Base-by-base conservation (phyloP, 257 asterid genomes). In the Linderniella brevidens region DNA sequence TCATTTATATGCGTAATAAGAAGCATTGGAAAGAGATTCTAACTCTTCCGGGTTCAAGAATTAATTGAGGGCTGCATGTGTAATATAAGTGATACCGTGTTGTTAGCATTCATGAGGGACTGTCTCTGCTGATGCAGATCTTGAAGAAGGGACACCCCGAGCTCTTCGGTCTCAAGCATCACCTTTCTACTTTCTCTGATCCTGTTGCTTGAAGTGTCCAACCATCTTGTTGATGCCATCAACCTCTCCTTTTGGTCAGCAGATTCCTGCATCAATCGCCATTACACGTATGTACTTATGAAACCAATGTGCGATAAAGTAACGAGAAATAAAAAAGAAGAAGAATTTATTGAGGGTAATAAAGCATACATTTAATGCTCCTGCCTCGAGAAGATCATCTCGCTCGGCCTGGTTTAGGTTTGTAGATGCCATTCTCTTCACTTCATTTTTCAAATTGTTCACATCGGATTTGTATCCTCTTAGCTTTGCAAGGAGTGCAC, bases 151-250 rank as follows among this genome's bases (percentile, higher is more conserved):
- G 85, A 73, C 41, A 76, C 85, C 12, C 78, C 80, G 20, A 72
- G 71, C 43, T 69, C 80, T 64, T 76, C 80, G 0, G 85, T 76
- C 68, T 76, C 80, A 36, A 66, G 63, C 73, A 76, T 72, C 46
- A 69, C 68, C 60, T 51, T 75, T 53, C 79, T 68, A 46, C 84
- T 69, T 18, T 72, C 73, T 17, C 57, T 60, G 54, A 72, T 72
- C 62, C 71, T 62, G 59, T 64, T 68, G 60, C 73, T 62, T 37
- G 85, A 66, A 48, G 25, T 64, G 64, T 72, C 58, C 47, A 72
- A 55, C 58, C 37, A 64, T 54, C 58, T 67, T 9, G 80, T 69
- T 53, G 80, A 67, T 52, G 42, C 48, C 36, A 61, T 13, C 46
- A 75, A 40, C 57, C 77, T 75, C 39, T 63, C 58, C 55, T 64